Evolutionary conservation across 495 filamentous ascomycete genomes (phyloP).

Genomic region (Melanomma pulvis-pyrius): DNA sequence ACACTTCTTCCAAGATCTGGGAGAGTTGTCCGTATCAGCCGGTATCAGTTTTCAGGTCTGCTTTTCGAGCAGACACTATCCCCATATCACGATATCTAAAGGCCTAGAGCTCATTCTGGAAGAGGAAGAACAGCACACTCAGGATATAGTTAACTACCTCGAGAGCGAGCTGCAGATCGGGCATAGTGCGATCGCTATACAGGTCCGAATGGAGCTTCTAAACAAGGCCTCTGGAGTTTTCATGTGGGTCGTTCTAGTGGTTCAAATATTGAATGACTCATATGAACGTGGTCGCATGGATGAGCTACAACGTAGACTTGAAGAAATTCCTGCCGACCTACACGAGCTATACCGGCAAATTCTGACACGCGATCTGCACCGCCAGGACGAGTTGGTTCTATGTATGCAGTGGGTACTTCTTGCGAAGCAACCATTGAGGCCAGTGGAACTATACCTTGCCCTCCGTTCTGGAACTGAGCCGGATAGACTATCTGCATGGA

Average conservation of each 20-base stretch:
- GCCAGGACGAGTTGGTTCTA: slow-evolving; percentile 6
- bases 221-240: slow-evolving; percentile 32
- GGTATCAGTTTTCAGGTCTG: slow-evolving; percentile 38
- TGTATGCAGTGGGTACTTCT: slow-evolving; percentile 30
- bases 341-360: slow-evolving; percentile 26
- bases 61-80: slow-evolving; percentile 58
- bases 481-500: neutral
- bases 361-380: slow-evolving; percentile 13
- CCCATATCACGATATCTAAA: slow-evolving; percentile 47
- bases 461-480: slow-evolving; percentile 22
- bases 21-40: slow-evolving; percentile 6
- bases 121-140: slow-evolving; percentile 26
- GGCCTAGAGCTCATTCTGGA: slow-evolving; percentile 43
- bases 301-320: slow-evolving; percentile 10
- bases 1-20: slow-evolving; percentile 20
- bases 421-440: slow-evolving; percentile 18
- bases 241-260: slow-evolving; percentile 35
- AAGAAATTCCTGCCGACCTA: slow-evolving; percentile 29
- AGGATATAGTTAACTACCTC: slow-evolving; percentile 28
- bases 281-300: slow-evolving; percentile 21
- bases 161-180: slow-evolving; percentile 22
- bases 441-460: slow-evolving; percentile 25
- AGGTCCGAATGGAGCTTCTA: slow-evolving; percentile 23
- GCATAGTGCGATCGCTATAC: slow-evolving; percentile 3
- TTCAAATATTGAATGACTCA: slow-evolving; percentile 29